Conservation (phyloP, 768 basidiomycete genomes). For the Mycena belliarum region DNA sequence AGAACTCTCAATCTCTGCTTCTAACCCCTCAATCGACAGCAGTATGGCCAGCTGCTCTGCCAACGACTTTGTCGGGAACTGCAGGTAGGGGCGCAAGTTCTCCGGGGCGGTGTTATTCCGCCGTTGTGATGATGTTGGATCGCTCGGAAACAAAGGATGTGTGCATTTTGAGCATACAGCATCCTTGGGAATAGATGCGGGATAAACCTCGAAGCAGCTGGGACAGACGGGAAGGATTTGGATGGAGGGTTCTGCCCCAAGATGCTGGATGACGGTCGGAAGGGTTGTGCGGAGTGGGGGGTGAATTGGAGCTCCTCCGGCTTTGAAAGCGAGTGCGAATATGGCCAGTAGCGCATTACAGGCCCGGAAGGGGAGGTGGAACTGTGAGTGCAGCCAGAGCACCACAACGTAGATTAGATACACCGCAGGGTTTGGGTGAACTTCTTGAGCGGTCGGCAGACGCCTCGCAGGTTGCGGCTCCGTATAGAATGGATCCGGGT, state of each 20-base stretch:
- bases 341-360: neutral
- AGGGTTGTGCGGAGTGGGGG: no score
- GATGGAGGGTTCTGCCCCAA: neutral
- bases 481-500: conserved; percentile 3
- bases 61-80: neutral
- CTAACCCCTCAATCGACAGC: neutral
- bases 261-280: neutral
- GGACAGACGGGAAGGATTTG: neutral
- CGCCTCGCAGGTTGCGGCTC: neutral
- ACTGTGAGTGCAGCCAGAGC: conserved; percentile 1
- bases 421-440: conserved; percentile 23
- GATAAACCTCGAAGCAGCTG: neutral
- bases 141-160: neutral
- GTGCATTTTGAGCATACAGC: neutral
- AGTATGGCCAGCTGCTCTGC: neutral
- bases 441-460: neutral
- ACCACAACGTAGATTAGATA: conserved; percentile 3
- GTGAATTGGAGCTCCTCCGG: neutral
- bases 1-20: neutral
- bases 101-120: neutral
- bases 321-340: neutral
- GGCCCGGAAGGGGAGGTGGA: neutral
- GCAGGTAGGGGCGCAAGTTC: neutral
- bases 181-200: neutral
- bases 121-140: no score